These are phyloP conservation scores for Nannochloropsis limnetica DNA, from an alignment of 352 stramenopile genomes.

Conservation along the genomic window DNA sequence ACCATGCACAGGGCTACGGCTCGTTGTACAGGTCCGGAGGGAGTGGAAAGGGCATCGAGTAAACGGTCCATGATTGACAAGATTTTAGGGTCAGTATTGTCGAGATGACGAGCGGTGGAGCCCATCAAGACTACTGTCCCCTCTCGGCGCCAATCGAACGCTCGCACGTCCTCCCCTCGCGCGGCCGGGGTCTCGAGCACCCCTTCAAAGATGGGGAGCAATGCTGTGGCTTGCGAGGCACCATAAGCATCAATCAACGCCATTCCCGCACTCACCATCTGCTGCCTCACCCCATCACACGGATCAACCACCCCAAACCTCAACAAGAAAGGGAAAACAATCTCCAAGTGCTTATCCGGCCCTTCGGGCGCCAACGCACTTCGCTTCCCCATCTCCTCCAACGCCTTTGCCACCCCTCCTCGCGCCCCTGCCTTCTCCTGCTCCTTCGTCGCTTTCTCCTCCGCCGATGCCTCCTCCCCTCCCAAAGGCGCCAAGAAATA, in stretches of 20 bases:
- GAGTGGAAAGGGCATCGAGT: constrained; percentile 65
- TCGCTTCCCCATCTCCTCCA: constrained; percentile 42
- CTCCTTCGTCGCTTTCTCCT: constrained; percentile 12
- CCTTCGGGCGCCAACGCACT: constrained; percentile 38
- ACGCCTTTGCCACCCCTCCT: constrained; percentile 41
- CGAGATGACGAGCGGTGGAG: constrained; percentile 46
- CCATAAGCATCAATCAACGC: constrained; percentile 50
- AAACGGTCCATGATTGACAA: constrained; percentile 46
- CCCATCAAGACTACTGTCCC: constrained; percentile 52
- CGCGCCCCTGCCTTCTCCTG: constrained; percentile 37
- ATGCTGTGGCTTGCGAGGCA: constrained; percentile 37
- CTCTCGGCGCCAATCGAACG: constrained; percentile 50
- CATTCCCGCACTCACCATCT: constrained; percentile 49
- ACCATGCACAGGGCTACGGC: constrained; percentile 77
- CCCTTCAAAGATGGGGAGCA: constrained; percentile 48
- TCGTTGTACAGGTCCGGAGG: constrained; percentile 79
- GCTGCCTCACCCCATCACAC: constrained; percentile 41
- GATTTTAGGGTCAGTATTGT: constrained; percentile 50
- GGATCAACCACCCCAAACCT: constrained; percentile 46
- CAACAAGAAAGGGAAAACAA: constrained; percentile 50
- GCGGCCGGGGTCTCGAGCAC: constrained; percentile 42
- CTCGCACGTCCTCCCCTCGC: constrained; percentile 43
- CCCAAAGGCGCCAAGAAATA: constrained; percentile 45
- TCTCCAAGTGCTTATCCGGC: constrained; percentile 39
- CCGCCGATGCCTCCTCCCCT: constrained; percentile 32